These are phyloP conservation scores for Sarcodon sp. DNA, from an alignment of 768 basidiomycete species.

Conservation along the genomic window DNA sequence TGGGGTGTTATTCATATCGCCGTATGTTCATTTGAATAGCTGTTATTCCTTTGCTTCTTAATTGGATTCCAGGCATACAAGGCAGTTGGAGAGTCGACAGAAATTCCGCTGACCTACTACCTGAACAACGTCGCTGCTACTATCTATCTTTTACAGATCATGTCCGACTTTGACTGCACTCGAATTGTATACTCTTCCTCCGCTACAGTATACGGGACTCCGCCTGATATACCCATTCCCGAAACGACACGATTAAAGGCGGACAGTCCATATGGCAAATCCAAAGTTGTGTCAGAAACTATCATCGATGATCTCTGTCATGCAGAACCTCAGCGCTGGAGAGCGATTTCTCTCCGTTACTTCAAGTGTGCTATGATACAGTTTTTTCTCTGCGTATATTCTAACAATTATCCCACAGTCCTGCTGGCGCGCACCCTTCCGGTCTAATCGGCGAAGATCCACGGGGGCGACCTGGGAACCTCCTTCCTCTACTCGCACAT, in stretches of 20 bases:
- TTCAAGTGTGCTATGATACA: constrained; percentile 65
- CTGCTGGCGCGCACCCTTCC: constrained; percentile 96
- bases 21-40: constrained; percentile 29
- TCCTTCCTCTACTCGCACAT: constrained; percentile 85
- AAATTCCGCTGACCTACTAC: constrained; percentile 90
- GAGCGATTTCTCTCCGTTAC: constrained; percentile 82
- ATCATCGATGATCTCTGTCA: constrained; percentile 83
- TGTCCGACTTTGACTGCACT: constrained; percentile 74
- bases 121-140: constrained; percentile 89
- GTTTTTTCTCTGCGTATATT: constrained; percentile 2
- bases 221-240: constrained; percentile 85
- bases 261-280: constrained; percentile 89
- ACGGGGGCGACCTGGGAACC: constrained; percentile 87
- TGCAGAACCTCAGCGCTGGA: constrained; percentile 61
- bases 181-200: constrained; percentile 96
- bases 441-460: constrained; percentile 95
- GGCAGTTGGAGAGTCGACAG: constrained; percentile 93
- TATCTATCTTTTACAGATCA: constrained; percentile 71
- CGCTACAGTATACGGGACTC: constrained; percentile 95
- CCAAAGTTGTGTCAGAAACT: constrained; percentile 91
- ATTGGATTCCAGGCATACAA: constrained; percentile 65
- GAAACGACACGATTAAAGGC: constrained; percentile 82
- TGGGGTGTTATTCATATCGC: constrained; percentile 97
- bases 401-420: constrained; percentile 31
- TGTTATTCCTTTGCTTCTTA: constrained; percentile 1